phyloP scores from a whole-genome alignment of 768 basidiomycete genomes.

The Lentinula aciculospora region DNA sequence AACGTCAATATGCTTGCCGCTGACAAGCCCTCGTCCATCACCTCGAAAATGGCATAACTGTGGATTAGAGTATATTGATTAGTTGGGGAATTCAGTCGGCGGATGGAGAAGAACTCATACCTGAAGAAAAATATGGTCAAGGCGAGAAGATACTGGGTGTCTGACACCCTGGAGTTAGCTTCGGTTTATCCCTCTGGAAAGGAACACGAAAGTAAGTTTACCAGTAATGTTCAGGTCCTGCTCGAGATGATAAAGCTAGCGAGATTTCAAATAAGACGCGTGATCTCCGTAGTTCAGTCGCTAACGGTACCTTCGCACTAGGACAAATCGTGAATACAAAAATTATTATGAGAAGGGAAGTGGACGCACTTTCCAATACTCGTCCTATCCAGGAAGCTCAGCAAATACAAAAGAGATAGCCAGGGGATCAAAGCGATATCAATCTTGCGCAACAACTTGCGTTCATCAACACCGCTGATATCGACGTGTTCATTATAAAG shows the following conservation, averaged over 20 bases:
- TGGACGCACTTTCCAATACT: conserved; percentile 39
- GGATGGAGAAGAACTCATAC: neutral
- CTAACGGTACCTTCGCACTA: conserved; percentile 39
- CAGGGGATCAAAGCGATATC: conserved; percentile 63
- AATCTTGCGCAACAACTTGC: conserved; percentile 64
- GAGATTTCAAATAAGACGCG: neutral
- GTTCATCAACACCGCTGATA: conserved; percentile 58
- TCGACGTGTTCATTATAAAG: conserved; percentile 49
- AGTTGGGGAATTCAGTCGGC: conserved; percentile 2
- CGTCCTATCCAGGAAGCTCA: conserved; percentile 64
- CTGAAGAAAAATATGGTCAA: conserved; percentile 61
- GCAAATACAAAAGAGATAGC: conserved; percentile 69
- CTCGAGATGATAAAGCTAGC: conserved; percentile 60
- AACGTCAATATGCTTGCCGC: neutral
- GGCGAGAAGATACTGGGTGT: conserved; percentile 59
- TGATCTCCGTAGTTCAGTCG: neutral
- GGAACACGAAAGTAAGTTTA: neutral
- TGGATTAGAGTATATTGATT: conserved; percentile 19
- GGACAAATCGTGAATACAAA: conserved; percentile 14
- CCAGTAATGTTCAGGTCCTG: conserved; percentile 31
- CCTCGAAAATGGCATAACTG: conserved; percentile 70
- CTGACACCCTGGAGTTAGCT: conserved; percentile 33
- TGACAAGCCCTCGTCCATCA: conserved; percentile 10
- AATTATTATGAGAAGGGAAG: conserved; percentile 17
- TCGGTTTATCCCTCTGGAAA: neutral